Evolutionary conservation across 805 yeast genomes (phyloP).

Genomic region (Wickerhamomyces hampshirensis): DNA sequence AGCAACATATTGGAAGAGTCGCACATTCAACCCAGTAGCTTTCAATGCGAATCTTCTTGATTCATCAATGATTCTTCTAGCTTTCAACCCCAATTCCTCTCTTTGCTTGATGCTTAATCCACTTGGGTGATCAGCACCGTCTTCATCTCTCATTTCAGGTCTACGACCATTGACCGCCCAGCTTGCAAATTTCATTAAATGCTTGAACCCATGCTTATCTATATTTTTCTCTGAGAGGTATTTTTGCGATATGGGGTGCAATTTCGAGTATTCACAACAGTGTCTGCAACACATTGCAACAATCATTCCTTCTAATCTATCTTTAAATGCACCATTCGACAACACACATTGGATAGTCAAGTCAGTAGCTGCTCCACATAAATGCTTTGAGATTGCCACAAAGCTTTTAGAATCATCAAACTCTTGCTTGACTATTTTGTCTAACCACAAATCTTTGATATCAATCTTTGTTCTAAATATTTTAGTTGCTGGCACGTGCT

Average conservation of each 20-base stretch:
- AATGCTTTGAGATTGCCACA: constrained; percentile 78
- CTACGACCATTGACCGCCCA: constrained; percentile 84
- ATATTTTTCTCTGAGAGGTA: constrained; percentile 22
- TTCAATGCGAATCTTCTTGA: constrained; percentile 53
- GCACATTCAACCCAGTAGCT: constrained; percentile 35
- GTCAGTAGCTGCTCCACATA: constrained; percentile 95
- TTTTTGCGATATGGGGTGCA: constrained; percentile 30
- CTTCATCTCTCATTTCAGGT: constrained; percentile 34
- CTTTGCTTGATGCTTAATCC: constrained; percentile 45
- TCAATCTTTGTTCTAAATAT: constrained; percentile 59
- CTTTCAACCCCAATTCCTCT: constrained; percentile 56
- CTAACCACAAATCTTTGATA: constrained; percentile 68
- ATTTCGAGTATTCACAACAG: constrained; percentile 60
- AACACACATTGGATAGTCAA: constrained; percentile 64
- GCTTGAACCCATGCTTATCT: constrained; percentile 35
- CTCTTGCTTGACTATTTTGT: constrained; percentile 34
- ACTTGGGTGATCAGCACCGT: constrained; percentile 39
- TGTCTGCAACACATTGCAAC: constrained; percentile 96
- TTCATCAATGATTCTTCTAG: constrained; percentile 72
- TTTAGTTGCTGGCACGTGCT: constrained; percentile 27
- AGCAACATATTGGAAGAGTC: constrained; percentile 56
- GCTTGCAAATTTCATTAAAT: constrained; percentile 62
- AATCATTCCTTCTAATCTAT: constrained; percentile 47
- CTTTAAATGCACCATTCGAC: constrained; percentile 30
- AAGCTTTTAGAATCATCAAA: constrained; percentile 16